phyloP scores from a whole-genome alignment of 2,329 filamentous ascomycete species.

The Simplicillium aogashimaense region DNA sequence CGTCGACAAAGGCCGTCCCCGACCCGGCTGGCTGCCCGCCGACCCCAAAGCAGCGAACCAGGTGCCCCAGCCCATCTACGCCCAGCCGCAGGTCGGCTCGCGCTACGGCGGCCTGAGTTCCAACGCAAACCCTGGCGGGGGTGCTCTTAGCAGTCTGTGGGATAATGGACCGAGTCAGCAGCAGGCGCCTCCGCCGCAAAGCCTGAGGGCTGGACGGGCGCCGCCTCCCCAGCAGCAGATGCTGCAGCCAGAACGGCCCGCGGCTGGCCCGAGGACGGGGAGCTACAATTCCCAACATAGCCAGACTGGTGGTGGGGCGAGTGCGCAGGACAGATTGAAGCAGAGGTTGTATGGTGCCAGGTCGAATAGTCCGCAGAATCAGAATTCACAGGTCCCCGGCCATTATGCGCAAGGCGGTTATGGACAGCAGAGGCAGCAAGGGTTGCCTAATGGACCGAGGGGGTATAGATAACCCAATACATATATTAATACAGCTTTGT shows the following conservation, averaged over 20 bases:
- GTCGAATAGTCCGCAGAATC: conserved; percentile 45
- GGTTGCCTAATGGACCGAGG: conserved; percentile 36
- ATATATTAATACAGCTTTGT: not conserved
- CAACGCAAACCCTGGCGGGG: conserved; percentile 15
- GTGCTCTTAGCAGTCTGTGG: conserved; percentile 47
- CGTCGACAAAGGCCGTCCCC: conserved; percentile 70
- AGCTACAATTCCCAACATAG: conserved; percentile 55
- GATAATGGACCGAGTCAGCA: conserved; percentile 29
- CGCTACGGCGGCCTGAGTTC: conserved; percentile 39
- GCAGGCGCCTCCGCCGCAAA: conserved; percentile 26
- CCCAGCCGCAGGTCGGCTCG: conserved; percentile 39
- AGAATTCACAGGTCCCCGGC: too few relatives aligned
- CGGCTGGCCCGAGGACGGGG: conserved; percentile 61
- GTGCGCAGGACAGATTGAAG: conserved; percentile 74
- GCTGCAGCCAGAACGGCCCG: conserved; percentile 28
- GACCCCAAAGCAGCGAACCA: conserved; percentile 64
- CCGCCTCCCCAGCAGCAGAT: conserved; percentile 18
- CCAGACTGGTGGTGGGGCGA: conserved; percentile 30
- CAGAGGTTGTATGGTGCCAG: conserved; percentile 63
- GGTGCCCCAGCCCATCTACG: conserved; percentile 43
- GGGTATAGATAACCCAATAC: conserved; percentile 20
- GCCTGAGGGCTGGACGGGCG: conserved; percentile 32
- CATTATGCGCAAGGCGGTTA: conserved; percentile 1
- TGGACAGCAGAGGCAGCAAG: conserved; percentile 20
- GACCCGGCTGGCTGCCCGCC: conserved; percentile 80